phyloP scores from a whole-genome alignment of 129 eudicot species.

The Centaurea solstitialis region DNA sequence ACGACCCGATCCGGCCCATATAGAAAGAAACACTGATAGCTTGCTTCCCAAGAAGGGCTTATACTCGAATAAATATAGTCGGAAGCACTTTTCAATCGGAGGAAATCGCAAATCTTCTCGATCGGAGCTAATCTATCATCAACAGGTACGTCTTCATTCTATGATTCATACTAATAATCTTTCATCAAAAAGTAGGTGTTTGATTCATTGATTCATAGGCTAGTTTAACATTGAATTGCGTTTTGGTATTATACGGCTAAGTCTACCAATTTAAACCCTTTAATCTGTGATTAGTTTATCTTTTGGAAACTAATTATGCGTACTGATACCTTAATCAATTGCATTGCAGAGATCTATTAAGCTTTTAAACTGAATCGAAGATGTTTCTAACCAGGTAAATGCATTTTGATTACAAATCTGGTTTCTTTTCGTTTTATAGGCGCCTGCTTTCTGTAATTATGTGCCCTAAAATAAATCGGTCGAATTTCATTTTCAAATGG shows the following conservation, averaged over 20 bases:
- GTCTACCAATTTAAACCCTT: conserved; percentile 11
- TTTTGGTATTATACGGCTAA: neutral
- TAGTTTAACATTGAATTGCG: neutral
- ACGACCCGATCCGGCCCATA: conserved; percentile 12
- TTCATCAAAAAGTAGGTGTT: neutral
- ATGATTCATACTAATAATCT: neutral
- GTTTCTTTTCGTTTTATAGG: conserved; percentile 5
- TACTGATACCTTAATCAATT: conserved; percentile 13
- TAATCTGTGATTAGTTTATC: neutral
- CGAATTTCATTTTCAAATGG: neutral
- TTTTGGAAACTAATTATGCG: conserved; percentile 1
- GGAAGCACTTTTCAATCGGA: neutral
- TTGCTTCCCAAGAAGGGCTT: conserved; percentile 44
- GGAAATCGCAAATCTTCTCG: neutral
- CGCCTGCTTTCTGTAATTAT: neutral
- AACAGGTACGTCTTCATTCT: neutral
- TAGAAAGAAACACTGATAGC: conserved; percentile 2
- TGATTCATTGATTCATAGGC: neutral
- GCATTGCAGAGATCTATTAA: conserved; percentile 35
- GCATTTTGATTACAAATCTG: conserved; percentile 20
- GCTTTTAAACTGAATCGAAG: conserved; percentile 28
- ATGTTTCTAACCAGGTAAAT: conserved; percentile 85
- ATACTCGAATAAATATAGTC: neutral
- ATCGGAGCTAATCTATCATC: neutral
- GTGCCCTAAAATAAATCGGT: conserved; percentile 7